These are phyloP conservation scores for Pseudotsuga menziesii DNA, from an alignment of 75 land plant species.

Conservation along the genomic window DNA sequence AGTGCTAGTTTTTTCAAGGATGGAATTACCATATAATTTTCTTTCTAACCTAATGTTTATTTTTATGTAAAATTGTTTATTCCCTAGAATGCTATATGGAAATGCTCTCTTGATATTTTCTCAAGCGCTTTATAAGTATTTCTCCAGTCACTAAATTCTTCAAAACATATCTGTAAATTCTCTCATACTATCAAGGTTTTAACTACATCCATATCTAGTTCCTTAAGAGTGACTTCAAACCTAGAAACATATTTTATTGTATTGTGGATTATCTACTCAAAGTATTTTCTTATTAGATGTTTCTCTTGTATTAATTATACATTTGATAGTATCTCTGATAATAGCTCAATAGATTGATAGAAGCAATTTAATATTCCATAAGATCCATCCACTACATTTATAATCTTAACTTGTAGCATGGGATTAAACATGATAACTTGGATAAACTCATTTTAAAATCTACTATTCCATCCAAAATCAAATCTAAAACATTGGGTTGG, in stretches of 20 bases:
- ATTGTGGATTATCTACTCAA: constrained; percentile 68
- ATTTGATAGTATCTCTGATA: constrained; percentile 55
- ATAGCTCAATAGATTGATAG: constrained; percentile 60
- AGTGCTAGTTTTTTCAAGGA: no score
- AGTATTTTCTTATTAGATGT: constrained; percentile 52
- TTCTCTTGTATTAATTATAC: constrained; percentile 71
- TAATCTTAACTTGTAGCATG: constrained; percentile 57
- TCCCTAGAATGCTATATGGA: no score
- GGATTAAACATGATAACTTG: constrained; percentile 85
- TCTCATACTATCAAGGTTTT: constrained; percentile 31
- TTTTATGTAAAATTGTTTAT: no score
- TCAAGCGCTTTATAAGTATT: constrained; percentile 53
- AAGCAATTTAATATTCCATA: constrained; percentile 62
- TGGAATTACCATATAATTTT: no score
- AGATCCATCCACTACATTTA: constrained; percentile 66
- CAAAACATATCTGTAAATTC: constrained; percentile 43
- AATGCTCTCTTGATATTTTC: constrained; percentile 37
- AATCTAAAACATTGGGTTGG: constrained; percentile 41
- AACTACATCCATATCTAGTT: constrained; percentile 71
- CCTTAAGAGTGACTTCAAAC: constrained; percentile 54
- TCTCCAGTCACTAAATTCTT: constrained; percentile 50
- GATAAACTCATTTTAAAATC: constrained; percentile 65
- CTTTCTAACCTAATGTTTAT: no score
- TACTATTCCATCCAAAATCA: constrained; percentile 41
- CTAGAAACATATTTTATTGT: constrained; percentile 69